These are phyloP conservation scores for Avena eriantha DNA, from an alignment of 176 grass and related monocot species.

Conservation along the genomic window DNA sequence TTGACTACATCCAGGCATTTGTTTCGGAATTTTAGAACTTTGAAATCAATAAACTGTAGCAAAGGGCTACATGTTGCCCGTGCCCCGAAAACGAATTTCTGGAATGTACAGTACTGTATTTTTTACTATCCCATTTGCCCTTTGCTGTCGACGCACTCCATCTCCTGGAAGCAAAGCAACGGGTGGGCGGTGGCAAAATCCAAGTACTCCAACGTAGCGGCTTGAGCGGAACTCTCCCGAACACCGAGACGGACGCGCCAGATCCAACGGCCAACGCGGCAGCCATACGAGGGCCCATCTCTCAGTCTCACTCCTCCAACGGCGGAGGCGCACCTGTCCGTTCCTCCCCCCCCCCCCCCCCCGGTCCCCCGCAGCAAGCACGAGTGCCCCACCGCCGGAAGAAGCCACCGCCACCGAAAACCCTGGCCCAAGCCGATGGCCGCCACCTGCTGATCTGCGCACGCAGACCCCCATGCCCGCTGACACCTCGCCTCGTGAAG, in stretches of 20 bases:
- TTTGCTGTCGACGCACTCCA: not conserved
- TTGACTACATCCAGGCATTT: too few relatives aligned
- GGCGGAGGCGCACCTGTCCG: not conserved
- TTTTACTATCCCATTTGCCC: not conserved
- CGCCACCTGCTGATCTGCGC: not conserved
- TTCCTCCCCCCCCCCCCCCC: not conserved
- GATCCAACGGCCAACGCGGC: slow-evolving; percentile 57
- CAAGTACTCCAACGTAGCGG: not conserved
- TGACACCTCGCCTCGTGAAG: not conserved
- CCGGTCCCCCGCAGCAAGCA: not conserved
- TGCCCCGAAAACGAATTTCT: too few relatives aligned
- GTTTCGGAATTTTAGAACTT: too few relatives aligned
- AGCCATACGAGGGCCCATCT: slow-evolving; percentile 9
- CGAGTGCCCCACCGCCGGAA: slow-evolving; percentile 33
- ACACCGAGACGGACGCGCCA: slow-evolving; percentile 43
- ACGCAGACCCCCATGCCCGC: not conserved
- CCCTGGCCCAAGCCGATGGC: not conserved
- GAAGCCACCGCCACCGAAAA: slow-evolving; percentile 4
- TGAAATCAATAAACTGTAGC: too few relatives aligned
- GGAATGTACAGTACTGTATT: too few relatives aligned
- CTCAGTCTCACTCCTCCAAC: not conserved
- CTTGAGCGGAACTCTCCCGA: slow-evolving; percentile 33
- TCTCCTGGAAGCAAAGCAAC: not conserved
- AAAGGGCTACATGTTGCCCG: too few relatives aligned
- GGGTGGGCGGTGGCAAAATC: not conserved